phyloP scores from a whole-genome alignment of 2,329 filamentous ascomycete species.

The Phaeophleospora eucalypticola region DNA sequence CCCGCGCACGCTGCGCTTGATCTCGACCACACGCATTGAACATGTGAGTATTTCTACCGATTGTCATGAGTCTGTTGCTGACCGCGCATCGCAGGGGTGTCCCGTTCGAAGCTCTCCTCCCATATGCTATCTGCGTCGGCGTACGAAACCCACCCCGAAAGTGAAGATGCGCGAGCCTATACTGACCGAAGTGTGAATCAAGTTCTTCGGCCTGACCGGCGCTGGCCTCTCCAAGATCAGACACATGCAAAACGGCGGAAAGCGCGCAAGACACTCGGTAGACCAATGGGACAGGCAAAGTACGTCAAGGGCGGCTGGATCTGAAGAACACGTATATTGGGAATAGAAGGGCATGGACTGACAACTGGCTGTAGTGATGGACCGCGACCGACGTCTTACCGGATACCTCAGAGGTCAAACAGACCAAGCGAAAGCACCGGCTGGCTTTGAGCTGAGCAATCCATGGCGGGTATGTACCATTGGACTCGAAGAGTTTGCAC shows the following conservation, averaged over 20 bases:
- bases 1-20: conserved; percentile 2
- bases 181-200: conserved; percentile 21
- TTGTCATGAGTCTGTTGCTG: not conserved
- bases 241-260: conserved; percentile 60
- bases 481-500: not conserved
- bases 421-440: conserved; percentile 54
- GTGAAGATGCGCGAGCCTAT: not conserved
- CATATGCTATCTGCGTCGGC: conserved; percentile 60
- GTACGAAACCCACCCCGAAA: conserved; percentile 37
- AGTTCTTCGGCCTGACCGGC: conserved; percentile 61
- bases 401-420: conserved; percentile 59
- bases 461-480: conserved; percentile 57
- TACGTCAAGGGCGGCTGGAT: conserved; percentile 22
- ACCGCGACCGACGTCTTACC: conserved; percentile 60
- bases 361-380: conserved; percentile 55
- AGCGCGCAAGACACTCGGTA: conserved; percentile 55
- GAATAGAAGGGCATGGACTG: conserved; percentile 2
- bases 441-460: conserved; percentile 64
- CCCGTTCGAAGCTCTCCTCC: conserved; percentile 62
- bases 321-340: not conserved
- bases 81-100: conserved; percentile 52
- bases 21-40: conserved; percentile 4
- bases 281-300: conserved; percentile 63
- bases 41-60: not conserved
- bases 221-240: conserved; percentile 55